Base-by-base conservation (phyloP, 768 basidiomycete genomes). In the Kwoniella botswanensis region DNA sequence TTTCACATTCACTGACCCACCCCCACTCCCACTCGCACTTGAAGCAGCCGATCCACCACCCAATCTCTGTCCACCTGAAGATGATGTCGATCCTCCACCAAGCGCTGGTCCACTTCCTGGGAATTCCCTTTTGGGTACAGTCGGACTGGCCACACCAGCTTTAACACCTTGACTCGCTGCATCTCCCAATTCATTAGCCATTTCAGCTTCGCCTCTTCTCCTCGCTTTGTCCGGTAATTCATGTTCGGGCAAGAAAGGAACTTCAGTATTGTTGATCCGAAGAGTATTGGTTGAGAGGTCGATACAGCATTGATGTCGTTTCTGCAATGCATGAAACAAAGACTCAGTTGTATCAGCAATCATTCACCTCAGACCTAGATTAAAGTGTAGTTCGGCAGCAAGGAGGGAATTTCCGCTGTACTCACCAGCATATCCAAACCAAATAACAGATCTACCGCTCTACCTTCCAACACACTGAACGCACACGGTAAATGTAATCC, bases 391-490 rank as follows among this genome's bases (percentile, higher is more conserved):
- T 35, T 35, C 35, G 35, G 95, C 97, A 86, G 96, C 94, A 35
- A 58, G 10, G 52, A 60, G 29, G 2, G 13, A 43, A 50, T 13
- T 15, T 12, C 22, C 3, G 4, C 3, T 22, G 0, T 7, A 71
- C 77, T 70, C 55, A 79, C 79, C 18, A 98, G 89, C 97, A 98
- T 98, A 87, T 99, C 97, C n/a, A 99, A 88, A 7, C 97, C 97
- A 53, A 99, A 90, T 3, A 99, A 86, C n/a, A 99, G 89, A 79
- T 98, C 96, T 57, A 98, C 94, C 68, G 92, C 90, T 42, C 90
- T 89, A 46, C 94, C 94, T 88, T 99, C 97, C 88, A 99, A 92
- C 71, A 99, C 90, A 9, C 93, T 94, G 83, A 98, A 93, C 0
- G 93, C 89, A 83, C 96, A 98, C 0, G 94, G 90, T 7, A 99